phyloP scores from a whole-genome alignment of 2,329 filamentous ascomycete genomes.

The Trichoderma sp. region DNA sequence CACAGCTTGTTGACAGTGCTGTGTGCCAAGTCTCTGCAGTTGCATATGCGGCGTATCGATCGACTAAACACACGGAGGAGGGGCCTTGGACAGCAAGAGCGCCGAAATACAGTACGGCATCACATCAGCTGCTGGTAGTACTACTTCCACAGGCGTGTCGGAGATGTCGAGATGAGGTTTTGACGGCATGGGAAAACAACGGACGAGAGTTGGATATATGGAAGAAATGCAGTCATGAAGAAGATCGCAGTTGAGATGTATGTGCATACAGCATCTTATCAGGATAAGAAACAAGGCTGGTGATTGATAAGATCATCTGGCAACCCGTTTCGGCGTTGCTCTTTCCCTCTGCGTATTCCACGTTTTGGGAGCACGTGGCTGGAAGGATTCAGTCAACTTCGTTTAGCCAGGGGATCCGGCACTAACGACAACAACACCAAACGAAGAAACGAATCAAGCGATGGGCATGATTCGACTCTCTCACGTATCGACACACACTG shows the following conservation, averaged over 20 bases:
- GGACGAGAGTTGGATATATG: not conserved
- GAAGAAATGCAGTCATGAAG: not conserved
- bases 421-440: not conserved
- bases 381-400: not conserved
- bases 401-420: not conserved
- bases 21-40: not conserved
- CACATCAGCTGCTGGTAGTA: not conserved
- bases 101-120: not conserved
- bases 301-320: not conserved
- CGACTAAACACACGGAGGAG: not conserved
- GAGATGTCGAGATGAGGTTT: not conserved
- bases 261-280: not conserved
- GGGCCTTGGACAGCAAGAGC: constrained; percentile 2
- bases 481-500: not conserved
- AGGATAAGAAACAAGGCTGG: not conserved
- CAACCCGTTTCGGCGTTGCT: not conserved
- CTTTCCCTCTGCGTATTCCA: not conserved
- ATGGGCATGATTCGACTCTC: not conserved
- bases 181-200: not conserved
- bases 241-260: not conserved
- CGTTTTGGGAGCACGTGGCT: not conserved
- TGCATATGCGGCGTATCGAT: constrained; percentile 11
- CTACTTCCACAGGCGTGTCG: not conserved
- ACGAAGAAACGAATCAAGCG: not conserved
- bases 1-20: not conserved